Conservation (phyloP, 768 basidiomycete genomes). For the Mycena galericulata region DNA sequence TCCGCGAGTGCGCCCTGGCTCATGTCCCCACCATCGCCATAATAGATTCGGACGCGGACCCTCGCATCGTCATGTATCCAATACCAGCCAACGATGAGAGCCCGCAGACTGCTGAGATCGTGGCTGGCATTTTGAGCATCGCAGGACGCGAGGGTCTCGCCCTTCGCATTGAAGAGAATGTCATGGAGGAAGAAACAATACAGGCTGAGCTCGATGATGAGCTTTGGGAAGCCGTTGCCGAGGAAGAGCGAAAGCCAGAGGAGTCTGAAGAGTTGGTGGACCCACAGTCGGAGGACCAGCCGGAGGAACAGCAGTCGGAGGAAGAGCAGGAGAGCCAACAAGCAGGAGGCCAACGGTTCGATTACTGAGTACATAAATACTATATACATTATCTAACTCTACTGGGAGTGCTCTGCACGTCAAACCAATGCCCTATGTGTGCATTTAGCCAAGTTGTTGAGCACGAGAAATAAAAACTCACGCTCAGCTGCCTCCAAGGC, state of each 20-base stretch:
- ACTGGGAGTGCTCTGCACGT: constrained; percentile 39
- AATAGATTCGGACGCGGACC: constrained; percentile 95
- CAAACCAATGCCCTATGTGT: constrained; percentile 74
- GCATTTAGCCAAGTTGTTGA: constrained; percentile 34
- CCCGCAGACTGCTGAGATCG: constrained; percentile 88
- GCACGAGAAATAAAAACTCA: constrained; percentile 54
- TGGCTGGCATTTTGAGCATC: constrained; percentile 90
- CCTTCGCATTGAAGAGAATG: constrained; percentile 52
- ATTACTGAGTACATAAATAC: constrained; percentile 12
- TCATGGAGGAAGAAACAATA: constrained; percentile 41
- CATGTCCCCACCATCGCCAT: constrained; percentile 96
- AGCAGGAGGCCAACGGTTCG: constrained; percentile 25
- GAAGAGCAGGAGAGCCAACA: background rate
- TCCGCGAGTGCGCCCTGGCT: constrained; percentile 90
- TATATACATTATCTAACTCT: constrained; percentile 30
- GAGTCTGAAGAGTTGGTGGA: background rate
- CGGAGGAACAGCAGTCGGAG: constrained; percentile 2
- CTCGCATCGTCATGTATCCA: constrained; percentile 96
- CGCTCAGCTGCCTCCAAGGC: constrained; percentile 91
- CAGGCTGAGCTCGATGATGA: constrained; percentile 12
- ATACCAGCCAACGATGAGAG: constrained; percentile 99
- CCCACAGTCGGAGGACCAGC: background rate
- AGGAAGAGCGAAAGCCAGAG: background rate
- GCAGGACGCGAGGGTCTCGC: constrained; percentile 83
- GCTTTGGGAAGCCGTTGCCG: constrained; percentile 23